phyloP scores from a whole-genome alignment of 306 rosid species.

The Cucurbita moschata region DNA sequence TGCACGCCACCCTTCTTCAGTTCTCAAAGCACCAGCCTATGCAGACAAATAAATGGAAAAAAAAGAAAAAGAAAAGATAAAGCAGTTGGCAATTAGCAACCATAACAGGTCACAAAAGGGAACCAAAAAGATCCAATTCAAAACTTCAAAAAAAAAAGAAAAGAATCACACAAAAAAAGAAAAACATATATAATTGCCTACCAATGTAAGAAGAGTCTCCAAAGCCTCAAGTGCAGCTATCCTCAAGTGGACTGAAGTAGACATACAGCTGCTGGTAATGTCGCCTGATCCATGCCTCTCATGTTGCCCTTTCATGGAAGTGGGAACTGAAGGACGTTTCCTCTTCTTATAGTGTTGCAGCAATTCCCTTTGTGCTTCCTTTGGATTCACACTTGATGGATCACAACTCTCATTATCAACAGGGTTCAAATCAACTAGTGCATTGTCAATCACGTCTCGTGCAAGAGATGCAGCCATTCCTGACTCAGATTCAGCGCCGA shows the following conservation, averaged over 20 bases:
- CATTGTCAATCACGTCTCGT: constrained; percentile 50
- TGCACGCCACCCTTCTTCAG: constrained; percentile 46
- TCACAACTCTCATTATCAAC: constrained; percentile 17
- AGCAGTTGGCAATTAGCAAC: neutral
- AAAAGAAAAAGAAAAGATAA: neutral
- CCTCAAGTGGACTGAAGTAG: constrained; percentile 39
- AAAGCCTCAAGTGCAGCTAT: constrained; percentile 80
- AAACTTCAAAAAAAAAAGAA: neutral
- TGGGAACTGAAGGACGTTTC: constrained; percentile 24
- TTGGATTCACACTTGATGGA: constrained; percentile 21
- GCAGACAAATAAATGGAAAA: neutral
- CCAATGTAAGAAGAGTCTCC: constrained; percentile 68
- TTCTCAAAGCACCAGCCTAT: constrained; percentile 60
- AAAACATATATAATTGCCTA: constrained; percentile 14
- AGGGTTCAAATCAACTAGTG: constrained; percentile 49
- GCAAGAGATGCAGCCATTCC: constrained; percentile 65
- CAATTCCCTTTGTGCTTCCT: constrained; percentile 18
- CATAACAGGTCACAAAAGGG: neutral
- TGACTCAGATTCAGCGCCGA: constrained; percentile 20
- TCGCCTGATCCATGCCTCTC: constrained; percentile 21
- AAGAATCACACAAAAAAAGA: neutral
- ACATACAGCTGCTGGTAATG: constrained; percentile 13
- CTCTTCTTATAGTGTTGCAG: constrained; percentile 42
- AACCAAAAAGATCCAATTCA: neutral
- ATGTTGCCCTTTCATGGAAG: constrained; percentile 28